Evolutionary conservation across 78 protist species (phyloP), one percentile per base, ranked within the genome.

Genomic region (Cavenderia fasciculata): DNA sequence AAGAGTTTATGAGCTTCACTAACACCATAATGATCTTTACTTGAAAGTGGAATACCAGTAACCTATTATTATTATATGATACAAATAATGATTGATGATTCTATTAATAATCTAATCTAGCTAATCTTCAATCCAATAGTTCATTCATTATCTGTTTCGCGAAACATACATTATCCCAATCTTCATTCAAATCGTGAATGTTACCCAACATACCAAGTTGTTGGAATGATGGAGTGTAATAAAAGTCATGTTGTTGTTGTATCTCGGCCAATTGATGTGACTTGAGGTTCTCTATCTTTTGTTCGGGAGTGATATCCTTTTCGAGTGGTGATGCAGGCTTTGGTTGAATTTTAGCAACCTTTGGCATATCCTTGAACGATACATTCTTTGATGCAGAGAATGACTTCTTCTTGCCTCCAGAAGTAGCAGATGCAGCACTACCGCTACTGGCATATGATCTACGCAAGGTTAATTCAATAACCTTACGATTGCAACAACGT

Each of bases 111-210:
- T 10, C 10, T 44, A 11, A 6, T 44, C 6, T 11, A 44, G 6
- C 49, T 44, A 6, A 44, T 44, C 10, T 44, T 44, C 6, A 44
- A 44, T 44, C 6, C 21, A 44, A 44, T 44, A 44, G 10, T 52
- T 52, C 59, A 52, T 21, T 21, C n/a, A 52, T 10, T 4, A 12
- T 21, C 8, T 21, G 10, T 52, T 10, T 21, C 4, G 4, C 21
- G 12, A 27, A 19, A 69, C 51, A 54, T 75, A 75, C 86, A 41
- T 65, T 25, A 56, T 41, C 73, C 90, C 90, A 82, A 21, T 82
- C 33, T 57, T 82, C 90, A 29, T 47, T 59, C 16, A 68, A 38
- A 23, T 82, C 78, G 4, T 66, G 40, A 59, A 31, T 7, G n/a
- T 82, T 36, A 19, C 70, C n/a, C 7, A 82, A 31, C 40, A 56